Base-by-base conservation (phyloP, 2,329 filamentous ascomycete genomes). In the Bretziella fagacearum region DNA sequence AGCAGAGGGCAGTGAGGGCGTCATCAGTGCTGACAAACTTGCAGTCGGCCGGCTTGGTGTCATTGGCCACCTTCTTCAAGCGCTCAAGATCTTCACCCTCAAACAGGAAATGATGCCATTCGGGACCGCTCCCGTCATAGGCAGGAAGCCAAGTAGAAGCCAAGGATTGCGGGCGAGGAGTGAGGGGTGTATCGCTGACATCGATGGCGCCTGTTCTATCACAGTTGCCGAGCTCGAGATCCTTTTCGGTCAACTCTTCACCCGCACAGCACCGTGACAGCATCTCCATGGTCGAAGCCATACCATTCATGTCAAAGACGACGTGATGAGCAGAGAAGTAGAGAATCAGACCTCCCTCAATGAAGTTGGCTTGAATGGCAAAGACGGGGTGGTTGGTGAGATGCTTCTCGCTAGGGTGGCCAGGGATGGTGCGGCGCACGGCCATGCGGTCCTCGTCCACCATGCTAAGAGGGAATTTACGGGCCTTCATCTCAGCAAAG, bases 21-120 rank as follows among this genome's bases (percentile, higher is more conserved):
- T 46, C 44, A 22, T 46, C 44, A 17, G 44, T 46, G 25, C 32
- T 37, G 32, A 46, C 18, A 23, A 37, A 46, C 33, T 36, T 20
- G 17, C n/a, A 22, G 29, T 29, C 22, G 33, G 44, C 44, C 4
- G 44, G 44, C 32, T 37, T 29, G 8, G 32, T 46, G 6, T 35
- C 25, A 11, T 15, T 26, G 6, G 25, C 44, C 3, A 37, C 33
- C 11, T 32, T 33, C 23, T 46, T 46, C 22, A 46, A 22, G 11
- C n/a, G n/a, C 10, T 18, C 44, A 6, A 37, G 32, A 10, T 36
- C 33, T 26, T 46, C 32, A 3, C 15, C 22, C 13, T 27, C 25
- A n/a, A 37, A 36, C 20, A 37, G 15, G 15, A 46, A 22, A 17
- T 26, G 11, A 20, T 39, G 15, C 44, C 44, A 46, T 26, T 46